phyloP scores from a whole-genome alignment of 495 filamentous ascomycete genomes.

The Hypoxylon rickii region DNA sequence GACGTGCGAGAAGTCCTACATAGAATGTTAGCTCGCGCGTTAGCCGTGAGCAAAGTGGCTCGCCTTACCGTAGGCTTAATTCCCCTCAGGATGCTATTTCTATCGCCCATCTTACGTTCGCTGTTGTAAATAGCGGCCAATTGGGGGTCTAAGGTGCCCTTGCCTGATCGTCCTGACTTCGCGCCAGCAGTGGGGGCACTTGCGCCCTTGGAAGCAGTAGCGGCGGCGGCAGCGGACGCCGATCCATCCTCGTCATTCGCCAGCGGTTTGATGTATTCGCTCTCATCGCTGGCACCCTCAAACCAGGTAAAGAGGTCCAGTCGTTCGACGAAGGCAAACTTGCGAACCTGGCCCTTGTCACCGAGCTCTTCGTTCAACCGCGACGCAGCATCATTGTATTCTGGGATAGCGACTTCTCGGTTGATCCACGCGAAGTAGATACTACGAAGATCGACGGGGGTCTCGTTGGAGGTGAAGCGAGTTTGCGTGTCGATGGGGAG shows the following conservation, averaged over 20 bases:
- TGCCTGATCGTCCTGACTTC: conserved; percentile 52
- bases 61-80: conserved; percentile 83
- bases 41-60: background rate
- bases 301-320: conserved; percentile 91
- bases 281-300: conserved; percentile 84
- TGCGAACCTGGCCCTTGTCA: conserved; percentile 68
- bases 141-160: conserved; percentile 73
- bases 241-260: conserved; percentile 62
- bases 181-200: conserved; percentile 54
- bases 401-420: conserved; percentile 81
- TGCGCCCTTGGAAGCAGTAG: conserved; percentile 54
- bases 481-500: conserved; percentile 77
- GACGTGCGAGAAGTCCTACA: conserved; percentile 91
- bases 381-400: conserved; percentile 84
- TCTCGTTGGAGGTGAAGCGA: conserved; percentile 74
- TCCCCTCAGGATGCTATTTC: conserved; percentile 84
- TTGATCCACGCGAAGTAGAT: conserved; percentile 96
- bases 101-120: conserved; percentile 88
- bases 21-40: conserved; percentile 22
- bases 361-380: conserved; percentile 79
- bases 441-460: conserved; percentile 83
- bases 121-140: conserved; percentile 86
- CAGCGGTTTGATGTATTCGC: conserved; percentile 87
- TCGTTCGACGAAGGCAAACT: conserved; percentile 85
- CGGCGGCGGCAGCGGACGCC: conserved; percentile 49